phyloP scores from a whole-genome alignment of 257 asterid genomes.

The Ehretia macrophylla region DNA sequence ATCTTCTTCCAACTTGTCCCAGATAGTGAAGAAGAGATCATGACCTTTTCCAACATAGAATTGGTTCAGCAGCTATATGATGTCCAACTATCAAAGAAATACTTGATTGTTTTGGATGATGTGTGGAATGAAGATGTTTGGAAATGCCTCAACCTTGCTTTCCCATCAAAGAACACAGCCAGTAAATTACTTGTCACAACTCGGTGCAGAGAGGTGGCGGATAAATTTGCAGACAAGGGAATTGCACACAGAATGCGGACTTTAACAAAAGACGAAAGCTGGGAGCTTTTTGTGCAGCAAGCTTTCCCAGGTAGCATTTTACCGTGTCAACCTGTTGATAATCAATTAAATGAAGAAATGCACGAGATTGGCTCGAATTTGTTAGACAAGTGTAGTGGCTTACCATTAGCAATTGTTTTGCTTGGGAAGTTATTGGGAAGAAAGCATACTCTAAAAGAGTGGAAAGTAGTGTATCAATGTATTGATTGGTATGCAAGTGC shows the following conservation, averaged over 20 bases:
- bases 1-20: too few species aligned
- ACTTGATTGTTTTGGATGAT: slow-evolving; percentile 11
- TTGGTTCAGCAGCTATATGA: too few species aligned
- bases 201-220: background rate
- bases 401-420: slow-evolving; percentile 6
- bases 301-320: too few species aligned
- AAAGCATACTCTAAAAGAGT: background rate
- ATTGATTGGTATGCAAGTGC: background rate
- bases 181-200: slow-evolving; percentile 12
- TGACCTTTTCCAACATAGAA: too few species aligned
- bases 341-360: background rate
- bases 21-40: too few species aligned
- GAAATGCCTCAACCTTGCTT: background rate
- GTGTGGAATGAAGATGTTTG: slow-evolving; percentile 1
- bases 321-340: background rate
- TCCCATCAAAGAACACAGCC: background rate
- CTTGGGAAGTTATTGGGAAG: background rate
- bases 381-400: background rate
- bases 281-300: too few species aligned
- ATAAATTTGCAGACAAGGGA: background rate
- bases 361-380: background rate
- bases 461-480: background rate
- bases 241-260: background rate
- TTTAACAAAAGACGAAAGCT: too few species aligned
- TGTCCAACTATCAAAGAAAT: too few species aligned